Percentiles rank a stretch among this genome's conserved stretches.
These are phyloP conservation scores for Diaporthe sp. DNA, from an alignment of 2,329 filamentous ascomycete genomes.

Conservation along the genomic window DNA sequence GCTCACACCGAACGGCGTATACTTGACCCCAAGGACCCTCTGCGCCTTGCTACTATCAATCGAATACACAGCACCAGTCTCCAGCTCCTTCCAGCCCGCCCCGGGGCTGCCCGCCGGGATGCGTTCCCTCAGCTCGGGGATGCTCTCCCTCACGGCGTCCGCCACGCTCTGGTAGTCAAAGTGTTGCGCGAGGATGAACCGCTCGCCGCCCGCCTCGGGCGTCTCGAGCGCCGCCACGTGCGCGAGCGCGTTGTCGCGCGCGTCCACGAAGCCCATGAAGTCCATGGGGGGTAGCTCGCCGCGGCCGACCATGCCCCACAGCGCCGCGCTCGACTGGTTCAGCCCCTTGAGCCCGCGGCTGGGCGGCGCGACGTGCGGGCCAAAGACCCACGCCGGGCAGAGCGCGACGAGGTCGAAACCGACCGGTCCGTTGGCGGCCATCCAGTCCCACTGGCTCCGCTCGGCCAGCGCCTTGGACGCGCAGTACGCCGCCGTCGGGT, in stretches of 20 bases:
- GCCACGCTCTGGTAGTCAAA: conserved; percentile 44
- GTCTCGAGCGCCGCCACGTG: conserved; percentile 35
- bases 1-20: conserved; percentile 39
- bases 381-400: conserved; percentile 60
- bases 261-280: conserved; percentile 38
- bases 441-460: conserved; percentile 52
- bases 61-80: conserved; percentile 27
- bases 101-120: conserved; percentile 41
- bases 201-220: conserved; percentile 35
- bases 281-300: conserved; percentile 13
- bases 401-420: conserved; percentile 57
- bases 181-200: conserved; percentile 41
- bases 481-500: conserved; percentile 44
- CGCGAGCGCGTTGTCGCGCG: conserved; percentile 34
- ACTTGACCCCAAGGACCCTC: conserved; percentile 40
- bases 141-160: conserved; percentile 41
- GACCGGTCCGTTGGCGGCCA: conserved; percentile 47
- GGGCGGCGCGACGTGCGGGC: conserved; percentile 46
- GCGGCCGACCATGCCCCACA: conserved; percentile 31
- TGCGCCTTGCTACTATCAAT: conserved; percentile 43
- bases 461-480: conserved; percentile 51
- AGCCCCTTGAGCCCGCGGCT: conserved; percentile 18
- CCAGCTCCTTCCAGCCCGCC: conserved; percentile 2
- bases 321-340: conserved; percentile 34
- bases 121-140: conserved; percentile 39